Evolutionary conservation across 768 basidiomycete species (phyloP).

Genomic region (Termitomyces sp.): DNA sequence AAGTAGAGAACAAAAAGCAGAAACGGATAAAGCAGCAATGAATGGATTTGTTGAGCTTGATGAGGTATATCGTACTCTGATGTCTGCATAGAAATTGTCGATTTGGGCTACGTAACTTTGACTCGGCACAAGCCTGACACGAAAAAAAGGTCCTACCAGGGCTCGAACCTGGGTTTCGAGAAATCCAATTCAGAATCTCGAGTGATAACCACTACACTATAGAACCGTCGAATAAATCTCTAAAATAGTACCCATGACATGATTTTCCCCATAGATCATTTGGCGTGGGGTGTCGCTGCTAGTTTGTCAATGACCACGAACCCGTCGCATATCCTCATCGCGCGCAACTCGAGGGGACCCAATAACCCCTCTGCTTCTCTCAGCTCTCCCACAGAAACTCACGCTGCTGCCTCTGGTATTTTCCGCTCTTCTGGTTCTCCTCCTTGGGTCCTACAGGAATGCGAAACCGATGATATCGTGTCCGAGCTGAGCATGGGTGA

Average conservation of each 20-base stretch:
- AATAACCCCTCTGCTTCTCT: constrained; percentile 77
- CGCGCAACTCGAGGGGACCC: constrained; percentile 74
- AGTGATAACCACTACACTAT: constrained; percentile 26
- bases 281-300: too few relatives aligned
- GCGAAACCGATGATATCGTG: constrained; percentile 64
- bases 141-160: constrained; percentile 36
- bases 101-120: too few relatives aligned
- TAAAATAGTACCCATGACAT: too few relatives aligned
- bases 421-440: constrained; percentile 80
- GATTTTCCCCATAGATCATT: too few relatives aligned
- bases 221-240: constrained; percentile 20
- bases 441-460: constrained; percentile 76
- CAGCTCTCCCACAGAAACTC: constrained; percentile 84
- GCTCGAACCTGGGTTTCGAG: constrained; percentile 46
- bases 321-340: constrained; percentile 86
- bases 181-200: constrained; percentile 32
- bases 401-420: constrained; percentile 82
- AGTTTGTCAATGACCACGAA: constrained; percentile 58
- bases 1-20: constrained; percentile 8
- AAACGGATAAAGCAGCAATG: constrained; percentile 12
- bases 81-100: too few relatives aligned
- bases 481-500: constrained; percentile 66
- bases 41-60: not conserved
- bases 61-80: too few relatives aligned
- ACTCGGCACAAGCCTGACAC: too few relatives aligned